Evolutionary conservation across 1,139 yeast genomes (phyloP).

Genomic region (Diutina neorugosa): DNA sequence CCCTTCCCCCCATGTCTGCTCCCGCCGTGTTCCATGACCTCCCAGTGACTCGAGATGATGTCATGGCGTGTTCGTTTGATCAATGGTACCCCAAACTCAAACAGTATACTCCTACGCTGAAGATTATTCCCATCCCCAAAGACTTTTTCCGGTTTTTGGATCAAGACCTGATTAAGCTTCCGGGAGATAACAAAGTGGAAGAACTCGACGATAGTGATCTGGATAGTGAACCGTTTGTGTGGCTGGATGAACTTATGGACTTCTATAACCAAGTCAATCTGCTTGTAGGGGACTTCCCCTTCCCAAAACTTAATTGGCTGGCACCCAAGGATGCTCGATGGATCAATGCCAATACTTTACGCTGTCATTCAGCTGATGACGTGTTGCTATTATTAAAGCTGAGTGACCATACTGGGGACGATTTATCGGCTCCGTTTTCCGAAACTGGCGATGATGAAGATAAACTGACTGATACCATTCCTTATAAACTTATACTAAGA

Average conservation of each 20-base stretch:
- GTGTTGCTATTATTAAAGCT: slow-evolving; percentile 71
- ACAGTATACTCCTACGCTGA: neutral
- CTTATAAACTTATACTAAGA: slow-evolving; percentile 59
- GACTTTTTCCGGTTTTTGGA: neutral
- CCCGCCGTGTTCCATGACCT: neutral
- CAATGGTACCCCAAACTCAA: slow-evolving; percentile 3
- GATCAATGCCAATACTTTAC: slow-evolving; percentile 73
- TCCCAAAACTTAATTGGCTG: slow-evolving; percentile 84
- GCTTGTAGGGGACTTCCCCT: neutral
- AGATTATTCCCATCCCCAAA: neutral
- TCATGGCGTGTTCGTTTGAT: neutral
- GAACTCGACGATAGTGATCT: slow-evolving; percentile 55
- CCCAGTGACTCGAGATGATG: neutral
- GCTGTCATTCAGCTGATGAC: slow-evolving; percentile 61
- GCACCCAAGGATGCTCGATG: slow-evolving; percentile 92
- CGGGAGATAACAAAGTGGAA: neutral
- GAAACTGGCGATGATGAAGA: slow-evolving; percentile 22
- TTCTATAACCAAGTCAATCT: neutral
- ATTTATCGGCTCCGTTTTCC: slow-evolving; percentile 55
- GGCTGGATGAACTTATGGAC: slow-evolving; percentile 36
- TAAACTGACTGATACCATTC: slow-evolving; percentile 10
- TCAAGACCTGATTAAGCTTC: neutral
- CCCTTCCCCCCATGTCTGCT: neutral
- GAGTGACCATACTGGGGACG: slow-evolving; percentile 81
- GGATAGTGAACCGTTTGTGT: slow-evolving; percentile 30